Evolutionary conservation across 2,329 filamentous ascomycete species (phyloP), one percentile per base, ranked within the genome.

Genomic region (Pseudopyricularia cyperi): DNA sequence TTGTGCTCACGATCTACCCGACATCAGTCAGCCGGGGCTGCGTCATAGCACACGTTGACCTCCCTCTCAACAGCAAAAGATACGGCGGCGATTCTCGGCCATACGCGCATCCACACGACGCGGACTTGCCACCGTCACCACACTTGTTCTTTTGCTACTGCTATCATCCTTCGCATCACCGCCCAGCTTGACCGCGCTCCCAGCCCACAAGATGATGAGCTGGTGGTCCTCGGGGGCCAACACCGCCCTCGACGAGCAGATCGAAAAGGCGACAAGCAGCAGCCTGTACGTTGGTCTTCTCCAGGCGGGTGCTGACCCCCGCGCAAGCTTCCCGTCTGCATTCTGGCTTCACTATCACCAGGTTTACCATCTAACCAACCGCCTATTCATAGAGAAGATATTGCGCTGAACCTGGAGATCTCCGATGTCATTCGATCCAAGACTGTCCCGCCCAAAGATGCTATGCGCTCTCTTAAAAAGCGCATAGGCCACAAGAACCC

Each of bases 401-500:
- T 98, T 66, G 86, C 93, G 39, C 80, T 96, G 60, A 97, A 97
- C 66, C 83, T 98, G 63, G 93, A 98, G 70, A 97, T 98, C 61
- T 96, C 91, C 67, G 93, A 98, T 72, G 76, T 95, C 60, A 96
- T 98, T 68, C 82, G 93, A 61, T 97, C 90, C 63, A 97, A 97
- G 74, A 95, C 89, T 17, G 91, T 98, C 50, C 89, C 90, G 67
- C 91, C 93, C 52, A 96, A 91, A 69, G 93, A 98, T 69, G 93
- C 93, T 56, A 98, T 98, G 93, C 87, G 89, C 66, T 91, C 89
- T 44, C 74, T 98, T 62, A 97, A 96, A 72, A 82, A 82, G 65
- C 84, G 93, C 66, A 89, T 98, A 73, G 89, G 88, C 69, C 89
- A 95, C 75, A 95, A 90, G 75, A 98, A 98, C 64, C 93, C 93